phyloP scores from a whole-genome alignment of 257 asterid species.

The Lycium barbarum region DNA sequence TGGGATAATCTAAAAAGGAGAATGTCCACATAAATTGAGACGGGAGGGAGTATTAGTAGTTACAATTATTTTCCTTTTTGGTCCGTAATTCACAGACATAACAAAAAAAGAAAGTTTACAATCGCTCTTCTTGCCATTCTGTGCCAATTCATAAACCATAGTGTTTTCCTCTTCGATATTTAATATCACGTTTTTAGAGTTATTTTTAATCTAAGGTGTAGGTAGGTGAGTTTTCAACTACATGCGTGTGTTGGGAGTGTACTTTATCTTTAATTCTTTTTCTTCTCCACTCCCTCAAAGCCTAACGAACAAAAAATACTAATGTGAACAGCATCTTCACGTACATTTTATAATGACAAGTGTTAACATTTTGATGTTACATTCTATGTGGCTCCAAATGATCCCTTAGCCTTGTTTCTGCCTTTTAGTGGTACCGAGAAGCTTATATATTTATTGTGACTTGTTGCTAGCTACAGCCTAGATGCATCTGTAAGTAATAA shows the following conservation, averaged over 20 bases:
- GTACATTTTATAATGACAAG: background rate
- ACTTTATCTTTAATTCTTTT: background rate
- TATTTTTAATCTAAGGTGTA: background rate
- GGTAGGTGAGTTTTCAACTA: background rate
- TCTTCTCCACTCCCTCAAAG: background rate
- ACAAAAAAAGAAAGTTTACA: background rate
- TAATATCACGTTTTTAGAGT: conserved; percentile 10
- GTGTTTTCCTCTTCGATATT: background rate
- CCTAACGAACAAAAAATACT: background rate
- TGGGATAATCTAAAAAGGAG: too few species aligned
- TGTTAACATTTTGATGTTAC: background rate
- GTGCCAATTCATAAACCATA: background rate
- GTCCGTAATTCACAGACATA: background rate
- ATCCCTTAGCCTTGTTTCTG: background rate
- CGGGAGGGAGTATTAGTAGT: background rate
- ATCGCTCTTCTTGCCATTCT: background rate
- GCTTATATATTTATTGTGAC: background rate
- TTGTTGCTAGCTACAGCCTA: background rate
- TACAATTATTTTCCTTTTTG: background rate
- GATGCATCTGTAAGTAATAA: background rate
- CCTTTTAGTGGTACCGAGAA: conserved; percentile 21
- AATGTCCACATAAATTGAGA: too few species aligned
- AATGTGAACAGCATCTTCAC: conserved; percentile 13
- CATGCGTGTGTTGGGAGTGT: background rate
- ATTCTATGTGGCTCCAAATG: conserved; percentile 23